Base-by-base conservation (phyloP, 1,139 yeast species). In the Candida freyschussii region DNA sequence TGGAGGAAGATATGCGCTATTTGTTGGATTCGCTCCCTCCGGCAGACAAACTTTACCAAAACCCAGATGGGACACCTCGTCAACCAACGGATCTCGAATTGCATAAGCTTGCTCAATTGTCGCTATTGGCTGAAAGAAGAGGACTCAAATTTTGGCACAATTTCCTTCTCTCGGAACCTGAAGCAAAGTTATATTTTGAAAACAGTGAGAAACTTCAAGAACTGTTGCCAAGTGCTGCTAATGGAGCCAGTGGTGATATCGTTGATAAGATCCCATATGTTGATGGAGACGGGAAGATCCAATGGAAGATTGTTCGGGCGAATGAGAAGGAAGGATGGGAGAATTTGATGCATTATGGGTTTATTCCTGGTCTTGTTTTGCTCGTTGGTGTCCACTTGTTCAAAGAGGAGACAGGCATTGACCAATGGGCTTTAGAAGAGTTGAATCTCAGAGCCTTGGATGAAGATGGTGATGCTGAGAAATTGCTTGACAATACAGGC, bases 241-340 rank as follows among this genome's bases (percentile, higher is more conserved):
- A 72, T 60, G 84, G 77, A 30, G 68, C 80, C 1, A 74, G 79
- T 29, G 62, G 62, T 24, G 69, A 73, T 50, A 80, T 84, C 50
- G 72, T 85, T 45, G 95, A 84, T 59, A 84, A 84, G 62, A 75
- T 84, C 42, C 95, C 95, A 33, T 83, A 76, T 55, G 83, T 79
- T 59, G 93, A 82, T 57, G 78, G 80, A 30, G 78, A 86, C 13
- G 95, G 95, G 22, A 82, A 78, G 52, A 73, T 83, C 50, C 76
- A 78, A 52, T 84, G 94, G 94, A 75, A 77, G 52, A 65, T 84
- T 41, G 77, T 85, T 30, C 71, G 94, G 46, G 87, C 78, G 53
- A 74, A 80, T 39, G 77, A 75, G 50, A 78, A 78, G 56, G 95
- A 84, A 64, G 94, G 94, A 30, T 84, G 95, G 95, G 95, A 85